Percentiles rank a stretch among this genome's conserved stretches.
Evolutionary conservation across 495 filamentous ascomycete genomes (phyloP).

Genomic region (Bombardia bombarda): DNA sequence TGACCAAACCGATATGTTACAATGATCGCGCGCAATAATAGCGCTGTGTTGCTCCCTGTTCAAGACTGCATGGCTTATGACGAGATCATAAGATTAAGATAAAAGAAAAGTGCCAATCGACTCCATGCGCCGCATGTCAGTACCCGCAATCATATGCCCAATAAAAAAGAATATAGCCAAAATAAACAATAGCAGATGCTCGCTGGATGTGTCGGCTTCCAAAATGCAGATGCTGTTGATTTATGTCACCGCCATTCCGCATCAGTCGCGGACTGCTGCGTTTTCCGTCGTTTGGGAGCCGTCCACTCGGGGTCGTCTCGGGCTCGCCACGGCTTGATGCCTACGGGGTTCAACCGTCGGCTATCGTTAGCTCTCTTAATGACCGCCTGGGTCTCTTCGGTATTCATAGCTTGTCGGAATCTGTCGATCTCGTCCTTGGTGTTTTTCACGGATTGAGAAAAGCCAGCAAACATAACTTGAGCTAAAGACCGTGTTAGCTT

Average conservation of each 20-base stretch:
- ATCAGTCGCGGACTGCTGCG: not conserved
- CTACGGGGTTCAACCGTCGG: constrained; percentile 34
- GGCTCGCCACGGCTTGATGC: constrained; percentile 42
- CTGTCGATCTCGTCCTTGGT: constrained; percentile 34
- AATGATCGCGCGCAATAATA: no score
- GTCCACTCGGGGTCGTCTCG: constrained; percentile 27
- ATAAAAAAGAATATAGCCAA: no score
- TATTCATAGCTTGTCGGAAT: constrained; percentile 30
- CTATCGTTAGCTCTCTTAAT: constrained; percentile 35
- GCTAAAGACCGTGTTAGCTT: constrained; percentile 22
- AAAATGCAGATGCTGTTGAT: no score
- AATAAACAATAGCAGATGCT: no score
- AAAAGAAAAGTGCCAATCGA: no score
- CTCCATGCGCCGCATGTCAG: no score
- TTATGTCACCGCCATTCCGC: not conserved
- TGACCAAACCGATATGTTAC: no score
- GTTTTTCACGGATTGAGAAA: constrained; percentile 26
- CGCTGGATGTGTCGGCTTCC: no score
- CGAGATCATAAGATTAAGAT: no score
- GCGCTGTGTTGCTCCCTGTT: no score
- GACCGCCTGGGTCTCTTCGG: constrained; percentile 32
- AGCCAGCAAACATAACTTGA: constrained; percentile 27
- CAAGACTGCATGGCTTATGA: no score
- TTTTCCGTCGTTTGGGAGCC: constrained; percentile 1
- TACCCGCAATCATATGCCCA: no score